Evolutionary conservation across 495 filamentous ascomycete genomes (phyloP), one percentile per base, ranked within the genome.

Genomic region (Hypoxylon trugodes): DNA sequence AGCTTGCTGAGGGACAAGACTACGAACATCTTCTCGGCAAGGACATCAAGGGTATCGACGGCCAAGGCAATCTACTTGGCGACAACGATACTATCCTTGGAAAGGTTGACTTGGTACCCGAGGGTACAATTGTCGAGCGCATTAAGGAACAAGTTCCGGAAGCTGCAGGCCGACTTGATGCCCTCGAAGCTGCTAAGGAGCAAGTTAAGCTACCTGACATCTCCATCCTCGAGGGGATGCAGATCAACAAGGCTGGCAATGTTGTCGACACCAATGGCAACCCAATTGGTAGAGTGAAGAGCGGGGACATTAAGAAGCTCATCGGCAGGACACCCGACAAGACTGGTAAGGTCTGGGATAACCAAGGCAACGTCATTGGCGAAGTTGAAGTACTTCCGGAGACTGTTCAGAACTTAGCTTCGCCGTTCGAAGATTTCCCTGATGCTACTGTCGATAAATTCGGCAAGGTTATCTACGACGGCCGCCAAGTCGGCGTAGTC

Each of bases 241-340:
- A 76, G 35, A 85, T 92, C 68, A 94, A 93, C 83, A 96, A 95
- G 77, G 78, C 81, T 43, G 91, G 91, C 45, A 88, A 89, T 59
- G 87, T 95, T 51, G 85, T 93, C 47, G 85, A 87, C 15, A 74
- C 82, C 1, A 81, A 91, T 6, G 89, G 88, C 13, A 85, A 89
- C 26, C 81, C 88, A 1, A 84, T 96, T 62, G 91, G 82, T 5
- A 86, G 83, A 41, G 80, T 96, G 1, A 80, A 85, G 15, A 82
- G 87, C 57, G 91, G 91, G 18, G 86, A 87, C 33, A 73, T 84
- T 13, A 85, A 87, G 74, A 84, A 90, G 54, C 78, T 93, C 7
- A 76, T 85, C 10, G 89, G 89, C 59, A 88, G 84, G 75, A 82
- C 84, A 57, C 81, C 87, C 18, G 89, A 90, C 69, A 82, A 82